Evolutionary conservation across 305 asterid species (phyloP).

Genomic region (Nicotiana rustica): DNA sequence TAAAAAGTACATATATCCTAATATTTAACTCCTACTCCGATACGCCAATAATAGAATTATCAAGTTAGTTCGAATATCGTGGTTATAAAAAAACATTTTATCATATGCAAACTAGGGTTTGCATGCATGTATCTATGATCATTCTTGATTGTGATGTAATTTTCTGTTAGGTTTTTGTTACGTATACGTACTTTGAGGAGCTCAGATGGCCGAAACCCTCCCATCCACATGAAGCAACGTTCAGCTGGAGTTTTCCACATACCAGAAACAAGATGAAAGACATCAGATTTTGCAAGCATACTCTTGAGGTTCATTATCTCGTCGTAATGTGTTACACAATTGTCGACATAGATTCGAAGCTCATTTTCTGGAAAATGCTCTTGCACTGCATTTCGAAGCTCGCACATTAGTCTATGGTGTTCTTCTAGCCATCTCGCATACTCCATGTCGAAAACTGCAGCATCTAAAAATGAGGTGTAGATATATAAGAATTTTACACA

Average conservation of each 20-base stretch:
- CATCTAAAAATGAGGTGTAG: slow-evolving; percentile 43
- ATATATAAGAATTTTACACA: not conserved
- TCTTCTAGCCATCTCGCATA: slow-evolving; percentile 88
- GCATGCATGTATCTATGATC: not conserved
- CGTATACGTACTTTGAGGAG: slow-evolving; percentile 69
- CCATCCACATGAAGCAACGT: slow-evolving; percentile 93
- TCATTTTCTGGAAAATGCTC: slow-evolving; percentile 74
- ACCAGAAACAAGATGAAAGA: slow-evolving; percentile 57
- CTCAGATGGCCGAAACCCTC: slow-evolving; percentile 90
- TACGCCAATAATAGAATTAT: too few relatives aligned
- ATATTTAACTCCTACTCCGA: too few relatives aligned
- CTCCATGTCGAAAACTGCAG: slow-evolving; percentile 78
- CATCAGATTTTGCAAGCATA: slow-evolving; percentile 55
- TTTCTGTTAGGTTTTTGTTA: slow-evolving; percentile 31
- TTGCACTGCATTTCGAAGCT: slow-evolving; percentile 73
- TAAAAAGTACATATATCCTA: not conserved
- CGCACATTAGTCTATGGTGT: slow-evolving; percentile 74
- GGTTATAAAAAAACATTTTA: not conserved
- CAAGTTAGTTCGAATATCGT: too few relatives aligned
- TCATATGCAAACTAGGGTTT: slow-evolving; percentile 41
- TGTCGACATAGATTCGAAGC: slow-evolving; percentile 66
- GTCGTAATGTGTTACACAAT: slow-evolving; percentile 68
- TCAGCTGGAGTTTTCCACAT: slow-evolving; percentile 92
- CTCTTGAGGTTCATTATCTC: slow-evolving; percentile 64
- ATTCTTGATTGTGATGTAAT: not conserved